These are phyloP conservation scores for Madurella mycetomatis DNA, from an alignment of 2,329 filamentous ascomycete species.

Conservation along the genomic window DNA sequence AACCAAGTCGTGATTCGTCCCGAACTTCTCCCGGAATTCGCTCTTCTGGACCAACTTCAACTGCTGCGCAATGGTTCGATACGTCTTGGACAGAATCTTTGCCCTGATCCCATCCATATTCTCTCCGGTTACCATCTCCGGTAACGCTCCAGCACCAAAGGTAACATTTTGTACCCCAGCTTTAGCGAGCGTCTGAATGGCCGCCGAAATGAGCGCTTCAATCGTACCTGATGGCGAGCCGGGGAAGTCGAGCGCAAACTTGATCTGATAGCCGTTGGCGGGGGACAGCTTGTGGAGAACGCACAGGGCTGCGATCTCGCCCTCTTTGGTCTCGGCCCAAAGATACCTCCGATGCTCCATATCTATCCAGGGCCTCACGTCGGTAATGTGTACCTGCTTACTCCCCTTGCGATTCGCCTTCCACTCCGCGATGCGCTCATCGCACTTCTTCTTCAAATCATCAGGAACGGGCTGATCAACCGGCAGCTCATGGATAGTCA, in stretches of 20 bases:
- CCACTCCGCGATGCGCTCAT: constrained; percentile 75
- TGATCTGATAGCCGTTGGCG: constrained; percentile 84
- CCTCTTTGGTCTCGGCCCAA: constrained; percentile 68
- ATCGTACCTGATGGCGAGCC: constrained; percentile 81
- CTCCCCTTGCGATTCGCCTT: constrained; percentile 72
- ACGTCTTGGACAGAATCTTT: constrained; percentile 76
- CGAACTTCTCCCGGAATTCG: constrained; percentile 88
- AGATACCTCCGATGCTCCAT: constrained; percentile 80
- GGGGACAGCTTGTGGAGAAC: constrained; percentile 78
- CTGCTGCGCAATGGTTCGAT: constrained; percentile 76
- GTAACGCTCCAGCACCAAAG: constrained; percentile 78
- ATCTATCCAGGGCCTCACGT: constrained; percentile 86
- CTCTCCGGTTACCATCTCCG: constrained; percentile 70
- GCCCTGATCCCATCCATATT: constrained; percentile 77
- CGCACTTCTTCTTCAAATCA: constrained; percentile 64
- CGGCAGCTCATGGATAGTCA: constrained; percentile 71
- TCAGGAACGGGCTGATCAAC: constrained; percentile 59
- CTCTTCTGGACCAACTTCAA: constrained; percentile 79
- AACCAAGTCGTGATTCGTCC: constrained; percentile 74
- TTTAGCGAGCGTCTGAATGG: constrained; percentile 29
- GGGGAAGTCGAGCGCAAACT: constrained; percentile 94
- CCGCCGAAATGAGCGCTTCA: constrained; percentile 63
- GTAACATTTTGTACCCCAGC: constrained; percentile 64
- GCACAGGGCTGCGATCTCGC: constrained; percentile 71
- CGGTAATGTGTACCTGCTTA: constrained; percentile 81